Evolutionary conservation across 352 stramenopile species (phyloP), one percentile per base, ranked within the genome.

Genomic region (Phytophthora pistaciae): DNA sequence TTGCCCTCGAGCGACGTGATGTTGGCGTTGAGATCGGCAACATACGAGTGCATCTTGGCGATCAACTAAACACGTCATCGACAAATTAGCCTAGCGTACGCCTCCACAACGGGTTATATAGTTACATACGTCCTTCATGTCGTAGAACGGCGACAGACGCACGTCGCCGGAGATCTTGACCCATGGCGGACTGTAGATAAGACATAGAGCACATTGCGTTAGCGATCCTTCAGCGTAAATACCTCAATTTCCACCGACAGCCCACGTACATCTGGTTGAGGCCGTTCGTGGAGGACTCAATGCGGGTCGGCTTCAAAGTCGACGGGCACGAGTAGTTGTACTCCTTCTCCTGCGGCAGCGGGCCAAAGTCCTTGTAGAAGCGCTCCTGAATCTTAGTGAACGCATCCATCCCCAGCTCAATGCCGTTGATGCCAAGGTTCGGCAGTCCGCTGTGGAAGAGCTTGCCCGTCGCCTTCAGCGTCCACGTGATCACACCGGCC

Each of bases 71-170:
- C 7, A 7, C 64, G n/a, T 64, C 33, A 68, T 61, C 5, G 66
- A 50, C 31, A 42, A 29, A 27, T 72, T 25, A 78, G 49, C 44
- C 16, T 56, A 8, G 14, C 18, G 8, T 20, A 31, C 23, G 13
- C 44, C 33, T 23, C 25, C 23, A 60, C 1, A 33, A 61, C 38
- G 5, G 13, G 5, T 6, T 44, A 44, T n/a, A 44, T n/a, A 49
- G 16, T 23, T 50, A 82, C 85, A 52, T 87, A 95, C 86, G 29
- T 95, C 87, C 31, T 91, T 77, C 66, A 97, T 87, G 31, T 96
- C 84, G 78, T 98, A 98, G 75, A 98, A 98, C 29, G 93, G 93
- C 31, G 89, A 95, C n/a, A 97, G 68, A 53, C 93, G 89, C n/a
- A 96, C 91, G 33, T 98, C 93, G 21, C 93, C 93, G 20, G 88